Base-by-base conservation (phyloP, 495 filamentous ascomycete genomes). In the Daldinia bambusicola region DNA sequence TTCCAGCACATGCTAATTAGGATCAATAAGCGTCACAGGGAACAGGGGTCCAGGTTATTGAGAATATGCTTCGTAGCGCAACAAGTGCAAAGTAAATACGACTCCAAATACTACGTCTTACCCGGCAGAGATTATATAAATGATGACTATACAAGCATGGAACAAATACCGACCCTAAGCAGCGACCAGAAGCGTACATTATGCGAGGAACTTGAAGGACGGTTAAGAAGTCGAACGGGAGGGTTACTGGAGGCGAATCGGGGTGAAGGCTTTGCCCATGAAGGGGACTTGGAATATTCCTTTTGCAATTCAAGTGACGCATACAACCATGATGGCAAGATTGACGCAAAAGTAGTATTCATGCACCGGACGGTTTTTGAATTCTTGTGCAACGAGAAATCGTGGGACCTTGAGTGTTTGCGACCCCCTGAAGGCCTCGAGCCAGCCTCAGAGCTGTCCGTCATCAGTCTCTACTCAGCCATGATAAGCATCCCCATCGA, bases 351-450 rank as follows among this genome's bases (percentile, higher is more conserved):
- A 10, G 65, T 76, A 0, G 20, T 38, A 9, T 77, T 77, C 37
- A 68, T 77, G 61, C 75, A 77, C 31, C 72, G 75, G 0, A 69
- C 70, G 6, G 70, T 77, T 8, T 68, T 67, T 36, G 75, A 76
- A 22, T 76, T 76, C 40, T 51, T 76, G 20, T 56, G 45, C 40
- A 31, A 66, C 12, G 30, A 31, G 7, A 16, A 50, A 12, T 20
- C 60, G 8, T 76, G 71, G 71, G 31, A 64, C 41, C 50, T 73
- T 4, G 67, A 63, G 1, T 74, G 67, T 37, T 43, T 74, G 13
- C 38, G 30, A 12, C 53, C 32, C 3, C 53, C 53, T 1, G 32
- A 56, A 9, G 53, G n/a, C 1, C 32, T 56, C 16, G 32, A 36
- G 31, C 31, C 32, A 5, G 32, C 26, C 32, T 36, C 53, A 7